Conservation (phyloP, 1,284 basidiomycete species). For the Pseudozyma sp. region DNA sequence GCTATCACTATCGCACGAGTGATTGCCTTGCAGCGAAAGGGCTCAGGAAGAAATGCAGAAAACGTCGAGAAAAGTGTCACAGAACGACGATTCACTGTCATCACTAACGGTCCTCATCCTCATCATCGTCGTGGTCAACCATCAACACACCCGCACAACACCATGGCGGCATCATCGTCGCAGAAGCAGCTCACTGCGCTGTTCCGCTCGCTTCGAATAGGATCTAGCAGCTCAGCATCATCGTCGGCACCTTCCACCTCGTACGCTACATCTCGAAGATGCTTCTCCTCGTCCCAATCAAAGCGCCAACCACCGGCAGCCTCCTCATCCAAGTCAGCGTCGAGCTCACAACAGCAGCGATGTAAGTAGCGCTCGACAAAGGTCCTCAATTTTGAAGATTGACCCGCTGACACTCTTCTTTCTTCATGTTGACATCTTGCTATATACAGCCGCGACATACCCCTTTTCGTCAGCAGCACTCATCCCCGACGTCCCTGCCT, state of each 20-base stretch:
- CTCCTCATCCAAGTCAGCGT: constrained; percentile 7
- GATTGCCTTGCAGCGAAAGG: neutral
- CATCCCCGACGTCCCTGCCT: constrained; percentile 31
- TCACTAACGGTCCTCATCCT: neutral
- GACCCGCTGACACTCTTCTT: neutral
- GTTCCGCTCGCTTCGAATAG: constrained; percentile 38
- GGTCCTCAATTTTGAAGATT: too few relatives aligned
- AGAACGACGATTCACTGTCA: neutral
- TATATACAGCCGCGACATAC: constrained; percentile 27
- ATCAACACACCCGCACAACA: neutral
- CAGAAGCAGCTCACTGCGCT: constrained; percentile 28
- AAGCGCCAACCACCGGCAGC: constrained; percentile 8
- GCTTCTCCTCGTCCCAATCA: constrained; percentile 32
- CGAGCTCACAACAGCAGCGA: constrained; percentile 21
- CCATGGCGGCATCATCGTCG: constrained; percentile 30
- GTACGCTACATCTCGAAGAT: constrained; percentile 25
- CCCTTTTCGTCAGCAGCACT: constrained; percentile 57
- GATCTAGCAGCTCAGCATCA: constrained; percentile 14
- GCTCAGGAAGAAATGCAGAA: constrained; percentile 22
- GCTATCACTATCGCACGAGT: constrained; percentile 20
- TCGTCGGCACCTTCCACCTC: constrained; percentile 12
- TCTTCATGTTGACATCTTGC: neutral
- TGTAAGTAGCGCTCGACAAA: too few relatives aligned
- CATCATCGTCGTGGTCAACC: neutral
- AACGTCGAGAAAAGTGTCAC: constrained; percentile 3